Base-by-base conservation (phyloP, 208 protist species). In the Crithidia mellificae region DNA sequence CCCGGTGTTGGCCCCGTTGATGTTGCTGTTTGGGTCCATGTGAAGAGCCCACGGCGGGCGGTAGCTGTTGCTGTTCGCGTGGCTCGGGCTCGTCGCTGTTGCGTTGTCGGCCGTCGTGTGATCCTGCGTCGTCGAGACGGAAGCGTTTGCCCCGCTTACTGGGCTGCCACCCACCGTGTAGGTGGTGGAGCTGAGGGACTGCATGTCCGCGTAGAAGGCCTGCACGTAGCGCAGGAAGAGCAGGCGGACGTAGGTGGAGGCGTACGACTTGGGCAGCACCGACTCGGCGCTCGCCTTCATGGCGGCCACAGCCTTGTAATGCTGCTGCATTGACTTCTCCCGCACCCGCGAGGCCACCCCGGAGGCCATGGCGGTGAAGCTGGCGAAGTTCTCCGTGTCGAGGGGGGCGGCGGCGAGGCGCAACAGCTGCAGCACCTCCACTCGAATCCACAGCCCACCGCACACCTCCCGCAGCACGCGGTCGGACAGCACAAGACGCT, bases 181-280 rank as follows among this genome's bases (percentile, higher is more conserved):
- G 38, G 53, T 29, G 2, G 38, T 27, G 9, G 49, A 41, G 2
- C 52, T 24, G n/a, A 76, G 34, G 5, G 65, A 63, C 27, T 61
- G 71, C 39, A 68, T 63, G 52, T 77, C 71, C 5, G 66, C 73
- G 51, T 84, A 77, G 43, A 86, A 77, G 30, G 68, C 80, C 67
- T 90, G 77, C 19, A 93, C 77, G 43, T 86, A 70, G 29, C 84
- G 79, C 38, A 93, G 44, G 39, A 88, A 87, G 12, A 93, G 66
- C 24, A 90, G 68, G 6, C 82, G 79, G 30, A 83, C 80, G 61
- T 93, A 90, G 25, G 83, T 86, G 15, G 79, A 67, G 19, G 80
- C 77, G 58, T 79, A 79, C 6, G 59, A 53, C 38, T 56, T 68
- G 6, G 67, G 72, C 50, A 88, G 24, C 22, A 75, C 72, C 15